Base-by-base conservation (phyloP, 1,284 basidiomycete species). In the Sporisorium graminicola region DNA sequence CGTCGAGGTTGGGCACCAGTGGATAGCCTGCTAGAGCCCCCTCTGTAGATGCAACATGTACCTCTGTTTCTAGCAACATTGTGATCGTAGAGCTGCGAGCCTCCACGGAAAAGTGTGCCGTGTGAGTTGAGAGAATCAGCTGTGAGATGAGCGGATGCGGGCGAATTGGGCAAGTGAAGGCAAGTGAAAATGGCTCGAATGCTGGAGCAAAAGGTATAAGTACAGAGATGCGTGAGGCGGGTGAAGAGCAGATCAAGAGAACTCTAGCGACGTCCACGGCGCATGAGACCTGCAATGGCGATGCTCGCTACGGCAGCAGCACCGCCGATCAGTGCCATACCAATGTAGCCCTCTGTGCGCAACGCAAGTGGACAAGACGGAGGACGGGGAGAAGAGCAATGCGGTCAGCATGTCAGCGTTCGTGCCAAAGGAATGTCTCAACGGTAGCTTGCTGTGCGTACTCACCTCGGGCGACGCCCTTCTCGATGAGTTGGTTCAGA, bases 241-340 rank as follows among this genome's bases (percentile, higher is more conserved):
- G 22, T 24, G 33, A 50, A n/a, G 44, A 7, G 33, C 29, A 18
- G n/a, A 31, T 35, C 14, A 44, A 20, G 14, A 16, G 18, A 31
- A 13, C 22, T 58, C 53, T 58, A 73, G 53, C 74, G 74, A 22
- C 74, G 58, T 33, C 74, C 69, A n/a, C 69, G 59, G 56, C 78
- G 75, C 73, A 87, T 74, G 29, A 98, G 87, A 82, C 91, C 89
- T 75, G 94, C 93, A 58, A 95, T 82, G 65, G 95, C 86, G 44
- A 98, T 86, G 33, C 94, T 92, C 57, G 94, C 92, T 12, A 97
- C 85, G 12, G 95, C 94, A 9, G 93, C 94, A 47, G 90, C 92
- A 58, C 94, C 94, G 51, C 94, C 95, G 35, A 92, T 93, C 47
- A 99, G 88, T 12, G 94, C 96, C 91, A 98, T 95, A 58, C 96